Evolutionary conservation across 306 rosid genomes (phyloP).

Genomic region (Pachyrhizus erosus): DNA sequence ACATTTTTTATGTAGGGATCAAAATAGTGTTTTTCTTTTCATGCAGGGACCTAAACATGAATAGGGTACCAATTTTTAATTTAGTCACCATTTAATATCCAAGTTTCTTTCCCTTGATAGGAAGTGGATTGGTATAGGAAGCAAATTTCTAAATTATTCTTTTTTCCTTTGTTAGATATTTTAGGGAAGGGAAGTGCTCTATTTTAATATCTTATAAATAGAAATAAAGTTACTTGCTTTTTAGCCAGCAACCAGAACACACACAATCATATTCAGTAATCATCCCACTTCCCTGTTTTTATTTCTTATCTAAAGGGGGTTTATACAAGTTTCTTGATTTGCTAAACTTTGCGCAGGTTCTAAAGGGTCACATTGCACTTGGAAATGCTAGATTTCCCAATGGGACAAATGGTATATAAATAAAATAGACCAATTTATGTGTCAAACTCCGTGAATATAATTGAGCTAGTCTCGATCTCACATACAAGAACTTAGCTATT

Average conservation of each 20-base stretch:
- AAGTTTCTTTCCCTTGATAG: constrained; percentile 19
- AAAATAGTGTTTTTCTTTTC: neutral
- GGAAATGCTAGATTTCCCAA: constrained; percentile 96
- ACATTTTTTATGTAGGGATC: neutral
- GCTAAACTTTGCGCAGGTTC: constrained; percentile 68
- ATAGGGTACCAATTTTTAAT: neutral
- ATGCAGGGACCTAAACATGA: neutral
- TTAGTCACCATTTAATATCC: constrained; percentile 21
- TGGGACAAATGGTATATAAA: constrained; percentile 88
- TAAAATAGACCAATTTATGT: constrained; percentile 7
- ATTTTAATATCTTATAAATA: neutral
- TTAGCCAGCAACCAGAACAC: neutral
- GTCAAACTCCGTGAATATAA: constrained; percentile 28
- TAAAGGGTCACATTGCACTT: constrained; percentile 90
- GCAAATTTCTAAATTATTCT: constrained; percentile 11
- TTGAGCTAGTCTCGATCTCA: constrained; percentile 20
- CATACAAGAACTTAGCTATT: constrained; percentile 1
- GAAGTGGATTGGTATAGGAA: neutral
- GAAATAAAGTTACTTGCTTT: too few species aligned
- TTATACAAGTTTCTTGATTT: constrained; percentile 39
- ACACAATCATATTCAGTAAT: neutral
- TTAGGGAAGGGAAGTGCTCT: neutral
- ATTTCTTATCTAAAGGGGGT: neutral
- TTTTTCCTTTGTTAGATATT: neutral
- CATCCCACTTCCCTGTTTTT: neutral